These are phyloP conservation scores for Cicer yamashitae DNA, from an alignment of 306 rosid species.

Conservation along the genomic window DNA sequence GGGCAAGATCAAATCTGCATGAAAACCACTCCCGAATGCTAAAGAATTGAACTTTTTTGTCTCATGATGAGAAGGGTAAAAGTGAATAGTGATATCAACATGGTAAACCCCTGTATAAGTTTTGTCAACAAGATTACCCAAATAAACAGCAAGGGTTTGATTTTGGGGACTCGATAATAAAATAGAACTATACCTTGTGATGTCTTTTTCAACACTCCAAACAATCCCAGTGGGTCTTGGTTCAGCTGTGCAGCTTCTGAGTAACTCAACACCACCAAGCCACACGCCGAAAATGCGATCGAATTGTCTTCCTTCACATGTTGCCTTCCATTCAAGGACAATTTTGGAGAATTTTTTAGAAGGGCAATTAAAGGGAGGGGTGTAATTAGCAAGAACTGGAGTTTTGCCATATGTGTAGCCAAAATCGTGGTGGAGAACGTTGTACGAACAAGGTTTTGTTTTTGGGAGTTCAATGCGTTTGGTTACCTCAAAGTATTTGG, in stretches of 20 bases:
- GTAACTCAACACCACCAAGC: conserved; percentile 89
- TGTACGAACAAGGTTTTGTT: conserved; percentile 67
- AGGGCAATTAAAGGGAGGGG: conserved; percentile 70
- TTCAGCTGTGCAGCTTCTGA: conserved; percentile 92
- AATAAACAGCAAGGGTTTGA: conserved; percentile 80
- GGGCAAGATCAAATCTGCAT: conserved; percentile 86
- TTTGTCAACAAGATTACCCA: conserved; percentile 66
- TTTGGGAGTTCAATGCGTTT: conserved; percentile 70
- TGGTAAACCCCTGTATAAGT: conserved; percentile 87
- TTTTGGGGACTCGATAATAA: conserved; percentile 61
- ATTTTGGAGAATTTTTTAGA: conserved; percentile 58
- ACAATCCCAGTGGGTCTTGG: conserved; percentile 75
- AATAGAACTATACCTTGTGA: conserved; percentile 75
- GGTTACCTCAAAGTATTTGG: conserved; percentile 73
- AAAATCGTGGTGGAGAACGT: conserved; percentile 73
- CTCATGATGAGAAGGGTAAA: conserved; percentile 60
- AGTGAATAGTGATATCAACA: conserved; percentile 65
- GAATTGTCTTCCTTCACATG: conserved; percentile 78
- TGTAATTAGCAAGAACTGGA: conserved; percentile 69
- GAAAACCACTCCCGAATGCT: conserved; percentile 47
- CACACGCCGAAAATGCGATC: conserved; percentile 94
- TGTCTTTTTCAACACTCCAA: conserved; percentile 86
- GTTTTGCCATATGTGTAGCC: conserved; percentile 71
- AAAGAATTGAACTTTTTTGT: conserved; percentile 36
- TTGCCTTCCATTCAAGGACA: conserved; percentile 81